Conservation (phyloP, 805 yeast genomes). For the Metschnikowia bowlesiae region DNA sequence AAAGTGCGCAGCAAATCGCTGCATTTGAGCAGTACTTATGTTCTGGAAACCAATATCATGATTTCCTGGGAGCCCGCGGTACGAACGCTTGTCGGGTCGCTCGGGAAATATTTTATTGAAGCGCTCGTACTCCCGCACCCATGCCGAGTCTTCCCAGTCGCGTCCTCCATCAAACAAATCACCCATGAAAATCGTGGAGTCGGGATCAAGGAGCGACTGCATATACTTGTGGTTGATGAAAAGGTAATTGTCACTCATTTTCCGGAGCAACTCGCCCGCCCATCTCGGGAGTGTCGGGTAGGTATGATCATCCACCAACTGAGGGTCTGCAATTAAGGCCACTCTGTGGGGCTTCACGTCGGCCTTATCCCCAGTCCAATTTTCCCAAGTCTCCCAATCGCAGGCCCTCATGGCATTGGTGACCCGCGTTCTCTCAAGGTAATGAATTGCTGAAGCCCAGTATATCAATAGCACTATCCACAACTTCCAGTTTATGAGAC, state of each 20-base stretch:
- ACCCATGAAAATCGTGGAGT: slow-evolving; percentile 75
- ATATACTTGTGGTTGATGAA: slow-evolving; percentile 66
- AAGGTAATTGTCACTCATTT: slow-evolving; percentile 72
- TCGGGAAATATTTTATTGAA: slow-evolving; percentile 65
- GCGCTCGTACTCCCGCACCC: slow-evolving; percentile 69
- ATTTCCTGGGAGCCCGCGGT: slow-evolving; percentile 69
- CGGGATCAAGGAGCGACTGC: slow-evolving; percentile 61
- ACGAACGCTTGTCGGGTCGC: slow-evolving; percentile 38
- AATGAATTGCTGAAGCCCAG: slow-evolving; percentile 29
- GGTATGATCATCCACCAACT: slow-evolving; percentile 81
- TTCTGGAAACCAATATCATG: slow-evolving; percentile 96
- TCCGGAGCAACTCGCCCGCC: slow-evolving; percentile 51
- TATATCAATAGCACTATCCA: slow-evolving; percentile 6
- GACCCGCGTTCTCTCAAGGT: slow-evolving; percentile 30
- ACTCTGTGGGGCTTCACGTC: slow-evolving; percentile 43
- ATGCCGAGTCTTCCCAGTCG: slow-evolving; percentile 64
- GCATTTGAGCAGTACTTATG: slow-evolving; percentile 50
- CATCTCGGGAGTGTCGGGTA: slow-evolving; percentile 65
- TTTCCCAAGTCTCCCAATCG: slow-evolving; percentile 65
- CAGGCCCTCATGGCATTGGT: slow-evolving; percentile 23
- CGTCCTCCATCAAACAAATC: slow-evolving; percentile 96
- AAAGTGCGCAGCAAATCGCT: slow-evolving; percentile 65
- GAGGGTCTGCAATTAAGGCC: slow-evolving; percentile 84
- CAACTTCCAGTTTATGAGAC: slow-evolving; percentile 1
- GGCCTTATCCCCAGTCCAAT: slow-evolving; percentile 37